These are phyloP conservation scores for Pseudovirgaria hyperparasitica DNA, from an alignment of 2,329 filamentous ascomycete genomes.

Conservation along the genomic window DNA sequence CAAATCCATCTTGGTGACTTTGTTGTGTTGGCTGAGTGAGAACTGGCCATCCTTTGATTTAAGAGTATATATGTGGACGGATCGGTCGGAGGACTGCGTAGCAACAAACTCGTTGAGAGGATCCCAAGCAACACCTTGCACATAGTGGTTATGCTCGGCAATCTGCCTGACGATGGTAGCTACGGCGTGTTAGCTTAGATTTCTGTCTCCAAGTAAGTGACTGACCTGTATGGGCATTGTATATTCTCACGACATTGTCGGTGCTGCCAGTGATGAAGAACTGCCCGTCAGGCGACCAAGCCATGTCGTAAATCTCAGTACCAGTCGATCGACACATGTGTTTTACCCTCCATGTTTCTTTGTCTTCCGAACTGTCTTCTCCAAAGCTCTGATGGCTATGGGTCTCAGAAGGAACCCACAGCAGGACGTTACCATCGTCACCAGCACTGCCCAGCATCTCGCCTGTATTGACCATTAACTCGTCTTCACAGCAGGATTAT, in stretches of 20 bases:
- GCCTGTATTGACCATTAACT: constrained; percentile 52
- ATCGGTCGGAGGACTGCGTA: constrained; percentile 94
- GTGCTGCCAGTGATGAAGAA: constrained; percentile 99
- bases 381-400: constrained; percentile 57
- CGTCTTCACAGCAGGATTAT: no score
- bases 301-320: constrained; percentile 94
- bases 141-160: constrained; percentile 94
- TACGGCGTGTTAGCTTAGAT: constrained; percentile 8
- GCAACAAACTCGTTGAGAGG: constrained; percentile 96
- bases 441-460: constrained; percentile 90
- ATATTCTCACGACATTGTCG: constrained; percentile 96
- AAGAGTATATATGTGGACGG: constrained; percentile 91
- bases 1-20: constrained; percentile 86
- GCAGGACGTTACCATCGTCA: constrained; percentile 91
- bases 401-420: constrained; percentile 84
- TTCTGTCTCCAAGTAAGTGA: constrained; percentile 5
- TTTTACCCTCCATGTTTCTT: constrained; percentile 92
- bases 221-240: constrained; percentile 81
- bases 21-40: constrained; percentile 64
- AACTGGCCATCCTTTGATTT: constrained; percentile 96
- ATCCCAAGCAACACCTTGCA: constrained; percentile 97
- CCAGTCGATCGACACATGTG: constrained; percentile 95
- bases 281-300: constrained; percentile 93
- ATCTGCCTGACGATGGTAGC: constrained; percentile 62
- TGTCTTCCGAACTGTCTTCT: constrained; percentile 78